A percentile compares a stretch with the other conserved stretches of the same genome.
Conservation (phyloP, 352 stramenopile species). For the Globisporangium barbulae region DNA sequence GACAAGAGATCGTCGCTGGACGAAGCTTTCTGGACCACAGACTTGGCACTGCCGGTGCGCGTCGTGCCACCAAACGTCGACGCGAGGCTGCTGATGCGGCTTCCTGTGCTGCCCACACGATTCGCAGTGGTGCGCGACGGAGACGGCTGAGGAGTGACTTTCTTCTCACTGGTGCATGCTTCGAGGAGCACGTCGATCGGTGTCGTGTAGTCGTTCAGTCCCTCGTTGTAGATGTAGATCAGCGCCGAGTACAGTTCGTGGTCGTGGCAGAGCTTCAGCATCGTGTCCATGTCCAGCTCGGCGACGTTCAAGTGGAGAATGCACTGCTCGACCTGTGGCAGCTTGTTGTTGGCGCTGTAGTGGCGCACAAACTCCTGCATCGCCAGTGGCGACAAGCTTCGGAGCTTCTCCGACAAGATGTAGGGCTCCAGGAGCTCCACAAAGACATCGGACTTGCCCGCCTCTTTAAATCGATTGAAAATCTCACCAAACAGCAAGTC, state of each 20-base stretch:
- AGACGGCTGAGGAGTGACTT: constrained; percentile 14
- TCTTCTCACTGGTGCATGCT: constrained; percentile 51
- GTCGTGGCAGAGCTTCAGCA: constrained; percentile 89
- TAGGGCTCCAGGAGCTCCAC: constrained; percentile 94
- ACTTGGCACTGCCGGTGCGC: constrained; percentile 27
- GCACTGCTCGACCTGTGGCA: constrained; percentile 90
- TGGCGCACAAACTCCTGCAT: constrained; percentile 94
- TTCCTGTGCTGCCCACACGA: constrained; percentile 28
- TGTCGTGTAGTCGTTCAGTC: constrained; percentile 90
- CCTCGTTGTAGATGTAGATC: constrained; percentile 95
- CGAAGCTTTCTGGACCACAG: constrained; percentile 24
- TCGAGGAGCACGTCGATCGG: constrained; percentile 91
- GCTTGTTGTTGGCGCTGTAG: constrained; percentile 85
- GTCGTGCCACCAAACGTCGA: constrained; percentile 62
- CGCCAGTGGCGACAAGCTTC: constrained; percentile 88
- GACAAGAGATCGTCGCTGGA: constrained; percentile 44
- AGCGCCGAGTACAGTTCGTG: constrained; percentile 93
- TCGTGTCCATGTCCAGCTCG: constrained; percentile 93
- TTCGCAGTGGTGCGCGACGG: constrained; percentile 12
- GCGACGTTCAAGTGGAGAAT: constrained; percentile 93
- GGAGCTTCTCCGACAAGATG: constrained; percentile 92
- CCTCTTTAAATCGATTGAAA: constrained; percentile 83
- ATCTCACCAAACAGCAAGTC: constrained; percentile 88
- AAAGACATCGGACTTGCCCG: constrained; percentile 85
- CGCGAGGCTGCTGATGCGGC: constrained; percentile 55